Evolutionary conservation across 108 stramenopile species (phyloP), one percentile per base, ranked within the genome.

Genomic region (Skeletonema grethae): DNA sequence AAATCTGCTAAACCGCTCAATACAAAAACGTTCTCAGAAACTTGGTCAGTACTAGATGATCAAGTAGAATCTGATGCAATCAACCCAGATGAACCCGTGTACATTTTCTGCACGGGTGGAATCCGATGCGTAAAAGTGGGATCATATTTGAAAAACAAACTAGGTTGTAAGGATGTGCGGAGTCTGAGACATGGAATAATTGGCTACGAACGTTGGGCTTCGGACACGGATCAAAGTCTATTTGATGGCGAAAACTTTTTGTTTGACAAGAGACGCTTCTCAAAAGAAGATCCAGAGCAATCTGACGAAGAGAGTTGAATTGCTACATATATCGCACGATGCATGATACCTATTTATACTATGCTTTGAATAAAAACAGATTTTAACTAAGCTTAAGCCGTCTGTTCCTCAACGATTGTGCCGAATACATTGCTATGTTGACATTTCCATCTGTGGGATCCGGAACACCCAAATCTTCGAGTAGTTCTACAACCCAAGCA

Each of bases 41-140:
- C 82, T 0, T 95, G 90, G 90, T 66, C 59, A 13, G 69, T 65
- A 30, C 74, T 95, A 36, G 77, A 87, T 48, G 61, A 60, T 5
- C 20, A 65, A 57, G 75, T 89, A 15, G 43, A 82, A 55, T 80
- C 86, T 16, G 16, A 75, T 24, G 53, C 71, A 24, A 72, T 81
- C 11, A 83, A 90, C 46, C 79, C 79, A 28, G 28, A 63, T 0
- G 66, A 82, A 43, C 89, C 89, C 29, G 70, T 93, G 36, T 72
- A 80, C 36, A 93, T 89, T 64, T 95, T 86, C 85, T 95, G 92
- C 70, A 95, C 94, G 7, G 94, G 92, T 15, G 94, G 94, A 11
- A 95, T 95, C 63, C 89, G 94, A 32, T 95, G 94, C 63, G 90
- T 95, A 25, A 95, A 95, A 78, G 89, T 91, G 22, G 84, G 85